Conservation (phyloP, 176 grass and related monocot genomes). For the Cymbopogon citratus region DNA sequence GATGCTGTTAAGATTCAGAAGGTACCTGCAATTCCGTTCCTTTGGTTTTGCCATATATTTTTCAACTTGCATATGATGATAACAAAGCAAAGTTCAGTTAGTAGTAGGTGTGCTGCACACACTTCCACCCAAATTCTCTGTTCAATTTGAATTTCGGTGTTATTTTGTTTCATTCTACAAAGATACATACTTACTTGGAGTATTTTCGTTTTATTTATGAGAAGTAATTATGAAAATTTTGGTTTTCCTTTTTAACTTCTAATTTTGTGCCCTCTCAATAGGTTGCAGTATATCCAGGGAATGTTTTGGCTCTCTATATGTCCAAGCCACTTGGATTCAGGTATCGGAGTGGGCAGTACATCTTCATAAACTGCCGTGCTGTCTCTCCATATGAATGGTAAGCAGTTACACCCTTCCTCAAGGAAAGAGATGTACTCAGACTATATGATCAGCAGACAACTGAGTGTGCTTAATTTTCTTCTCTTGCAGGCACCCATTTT, state of each 20-base stretch:
- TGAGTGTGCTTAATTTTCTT: constrained; percentile 14
- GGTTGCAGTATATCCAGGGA: constrained; percentile 86
- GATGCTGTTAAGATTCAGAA: constrained; percentile 75
- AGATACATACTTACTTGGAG: not conserved
- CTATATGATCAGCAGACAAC: constrained; percentile 7
- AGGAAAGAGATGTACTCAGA: not conserved
- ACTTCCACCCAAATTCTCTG: not conserved
- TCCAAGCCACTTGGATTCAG: constrained; percentile 87
- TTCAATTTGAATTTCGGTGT: not conserved
- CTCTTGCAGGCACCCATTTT: constrained; percentile 82
- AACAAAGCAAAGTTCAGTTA: not conserved
- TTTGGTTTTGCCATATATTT: not conserved
- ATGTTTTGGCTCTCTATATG: constrained; percentile 83
- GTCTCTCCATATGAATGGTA: constrained; percentile 97
- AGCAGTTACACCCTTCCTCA: not conserved
- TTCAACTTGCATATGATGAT: not conserved
- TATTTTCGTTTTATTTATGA: not conserved
- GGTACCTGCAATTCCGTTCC: constrained; percentile 31
- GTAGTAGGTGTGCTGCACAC: not conserved
- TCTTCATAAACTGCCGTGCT: constrained; percentile 68
- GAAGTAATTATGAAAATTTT: not conserved
- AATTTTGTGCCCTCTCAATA: constrained; percentile 25
- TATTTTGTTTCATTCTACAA: not conserved
- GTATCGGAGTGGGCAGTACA: constrained; percentile 86
- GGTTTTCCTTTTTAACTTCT: not conserved